A percentile compares a stretch with the other conserved stretches of the same genome.
These are phyloP conservation scores for Puccinia triticina DNA, from an alignment of 1,284 basidiomycete genomes.

Conservation along the genomic window DNA sequence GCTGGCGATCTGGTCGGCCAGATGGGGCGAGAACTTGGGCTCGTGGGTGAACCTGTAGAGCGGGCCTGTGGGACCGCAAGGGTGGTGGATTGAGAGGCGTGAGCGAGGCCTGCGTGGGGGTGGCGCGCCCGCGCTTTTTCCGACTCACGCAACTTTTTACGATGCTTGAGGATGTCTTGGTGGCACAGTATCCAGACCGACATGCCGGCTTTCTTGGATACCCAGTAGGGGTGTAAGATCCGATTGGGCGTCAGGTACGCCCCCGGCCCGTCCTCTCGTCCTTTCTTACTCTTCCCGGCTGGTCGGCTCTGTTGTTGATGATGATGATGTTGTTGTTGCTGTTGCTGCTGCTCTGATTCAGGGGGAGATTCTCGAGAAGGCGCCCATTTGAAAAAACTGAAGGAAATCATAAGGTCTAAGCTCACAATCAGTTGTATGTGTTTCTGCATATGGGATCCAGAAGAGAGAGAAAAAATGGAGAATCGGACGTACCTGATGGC, in stretches of 20 bases:
- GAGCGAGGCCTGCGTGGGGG: not conserved
- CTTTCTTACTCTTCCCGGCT: conserved; percentile 1
- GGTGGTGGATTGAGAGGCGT: not conserved
- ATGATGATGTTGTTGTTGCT: not conserved
- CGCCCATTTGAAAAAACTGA: conserved; percentile 17
- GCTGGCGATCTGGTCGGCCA: conserved; percentile 33
- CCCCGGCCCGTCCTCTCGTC: conserved; percentile 17
- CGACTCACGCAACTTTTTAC: conserved; percentile 47
- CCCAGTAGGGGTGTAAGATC: conserved; percentile 41
- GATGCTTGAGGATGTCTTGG: conserved; percentile 38
- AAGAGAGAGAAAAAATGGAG: not conserved
- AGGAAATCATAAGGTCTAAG: conserved; percentile 16
- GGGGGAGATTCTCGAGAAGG: not conserved
- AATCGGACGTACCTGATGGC: conserved; percentile 29
- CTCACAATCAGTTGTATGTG: no score
- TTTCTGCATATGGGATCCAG: no score
- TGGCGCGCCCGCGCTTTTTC: not conserved
- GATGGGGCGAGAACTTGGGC: conserved; percentile 33
- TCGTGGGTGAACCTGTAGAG: conserved; percentile 42
- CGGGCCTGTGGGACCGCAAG: conserved; percentile 2
- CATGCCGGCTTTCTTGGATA: conserved; percentile 35
- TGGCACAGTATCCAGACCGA: conserved; percentile 46
- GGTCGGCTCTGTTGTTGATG: not conserved
- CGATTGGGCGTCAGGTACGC: conserved; percentile 44
- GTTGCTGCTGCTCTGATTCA: not conserved